These are phyloP conservation scores for Tulasnella sp. DNA, from an alignment of 768 basidiomycete species.

Conservation along the genomic window DNA sequence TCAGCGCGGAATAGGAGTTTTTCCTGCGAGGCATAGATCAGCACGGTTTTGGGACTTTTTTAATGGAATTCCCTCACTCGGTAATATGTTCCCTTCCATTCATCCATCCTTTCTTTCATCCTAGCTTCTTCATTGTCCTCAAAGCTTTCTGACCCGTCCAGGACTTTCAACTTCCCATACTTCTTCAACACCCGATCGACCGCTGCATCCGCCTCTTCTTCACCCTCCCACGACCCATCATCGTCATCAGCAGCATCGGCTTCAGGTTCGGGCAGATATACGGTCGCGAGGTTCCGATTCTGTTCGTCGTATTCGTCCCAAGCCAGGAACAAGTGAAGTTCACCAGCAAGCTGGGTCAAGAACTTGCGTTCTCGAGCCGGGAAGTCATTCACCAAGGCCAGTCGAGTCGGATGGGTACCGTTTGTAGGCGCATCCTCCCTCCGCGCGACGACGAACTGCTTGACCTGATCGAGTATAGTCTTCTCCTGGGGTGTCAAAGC, in stretches of 20 bases:
- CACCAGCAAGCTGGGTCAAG: conserved; percentile 60
- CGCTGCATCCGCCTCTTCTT: conserved; percentile 18
- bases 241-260: conserved; percentile 24
- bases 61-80: conserved; percentile 38
- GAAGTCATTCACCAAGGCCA: conserved; percentile 69
- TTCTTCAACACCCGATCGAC: conserved; percentile 13
- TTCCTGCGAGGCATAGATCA: conserved; percentile 38
- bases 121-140: conserved; percentile 68
- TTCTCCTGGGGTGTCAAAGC: conserved; percentile 69
- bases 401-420: conserved; percentile 28
- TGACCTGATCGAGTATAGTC: conserved; percentile 67
- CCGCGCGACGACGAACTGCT: conserved; percentile 55
- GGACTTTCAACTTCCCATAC: conserved; percentile 6
- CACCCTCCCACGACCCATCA: conserved; percentile 28
- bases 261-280: conserved; percentile 31
- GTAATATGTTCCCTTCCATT: conserved; percentile 90
- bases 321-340: conserved; percentile 65
- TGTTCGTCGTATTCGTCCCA: conserved; percentile 93
- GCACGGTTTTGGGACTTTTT: neutral
- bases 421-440: conserved; percentile 22
- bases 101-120: conserved; percentile 73
- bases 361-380: conserved; percentile 73
- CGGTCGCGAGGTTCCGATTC: conserved; percentile 65
- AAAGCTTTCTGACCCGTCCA: conserved; percentile 59
- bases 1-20: conserved; percentile 79